Evolutionary conservation across 805 yeast genomes (phyloP).

Genomic region (Huiozyma sinensis): DNA sequence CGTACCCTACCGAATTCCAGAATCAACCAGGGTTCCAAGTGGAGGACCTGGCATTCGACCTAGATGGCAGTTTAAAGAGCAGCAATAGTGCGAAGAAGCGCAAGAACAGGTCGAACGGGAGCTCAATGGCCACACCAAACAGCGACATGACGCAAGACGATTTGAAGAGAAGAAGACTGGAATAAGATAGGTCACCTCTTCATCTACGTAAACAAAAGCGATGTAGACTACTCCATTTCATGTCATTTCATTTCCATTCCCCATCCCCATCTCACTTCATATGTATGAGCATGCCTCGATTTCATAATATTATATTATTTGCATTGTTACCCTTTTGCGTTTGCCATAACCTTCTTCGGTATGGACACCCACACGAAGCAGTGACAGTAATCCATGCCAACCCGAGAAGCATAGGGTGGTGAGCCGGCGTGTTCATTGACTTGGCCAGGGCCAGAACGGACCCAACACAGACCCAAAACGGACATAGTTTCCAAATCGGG

Average conservation of each 20-base stretch:
- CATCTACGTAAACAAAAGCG: neutral
- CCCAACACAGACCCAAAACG: too few relatives aligned
- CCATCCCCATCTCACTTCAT: neutral
- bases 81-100: conserved; percentile 18
- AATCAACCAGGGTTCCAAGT: conserved; percentile 21
- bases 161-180: conserved; percentile 24
- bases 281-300: neutral
- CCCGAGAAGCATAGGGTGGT: too few relatives aligned
- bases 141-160: conserved; percentile 24
- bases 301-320: too few relatives aligned
- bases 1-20: conserved; percentile 26
- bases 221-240: neutral
- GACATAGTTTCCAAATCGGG: too few relatives aligned
- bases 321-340: too few relatives aligned
- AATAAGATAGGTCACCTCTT: too few relatives aligned
- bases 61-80: conserved; percentile 26
- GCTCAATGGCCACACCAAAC: conserved; percentile 28
- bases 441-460: too few relatives aligned
- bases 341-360: too few relatives aligned
- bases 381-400: too few relatives aligned
- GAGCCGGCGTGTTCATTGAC: too few relatives aligned
- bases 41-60: conserved; percentile 28
- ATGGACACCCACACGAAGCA: too few relatives aligned
- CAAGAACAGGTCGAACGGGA: conserved; percentile 24
- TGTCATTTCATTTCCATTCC: neutral